A percentile compares a stretch with the other conserved stretches of the same genome.
Evolutionary conservation across 2,329 filamentous ascomycete species (phyloP).

Genomic region (Lecanicillium sp.): DNA sequence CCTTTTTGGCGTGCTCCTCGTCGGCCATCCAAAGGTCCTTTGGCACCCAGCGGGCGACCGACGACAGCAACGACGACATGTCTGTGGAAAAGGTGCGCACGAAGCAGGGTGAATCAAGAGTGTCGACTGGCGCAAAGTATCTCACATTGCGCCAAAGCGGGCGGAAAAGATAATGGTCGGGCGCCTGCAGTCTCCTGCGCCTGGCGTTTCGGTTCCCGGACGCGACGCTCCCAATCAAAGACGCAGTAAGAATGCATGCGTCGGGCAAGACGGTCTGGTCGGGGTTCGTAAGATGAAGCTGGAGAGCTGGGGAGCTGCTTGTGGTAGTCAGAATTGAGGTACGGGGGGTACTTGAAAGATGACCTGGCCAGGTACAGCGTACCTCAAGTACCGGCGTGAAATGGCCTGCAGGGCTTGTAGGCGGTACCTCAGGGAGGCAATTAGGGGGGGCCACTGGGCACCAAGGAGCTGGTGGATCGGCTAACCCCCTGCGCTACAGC

Average conservation of each 20-base stretch:
- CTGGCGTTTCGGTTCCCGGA: too few species aligned
- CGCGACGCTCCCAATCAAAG: too few species aligned
- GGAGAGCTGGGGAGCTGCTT: neutral
- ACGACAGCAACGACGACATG: slow-evolving; percentile 12
- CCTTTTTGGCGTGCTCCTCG: slow-evolving; percentile 54
- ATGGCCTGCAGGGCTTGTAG: too few species aligned
- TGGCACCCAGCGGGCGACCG: slow-evolving; percentile 20
- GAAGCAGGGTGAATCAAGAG: neutral
- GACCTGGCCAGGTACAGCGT: neutral
- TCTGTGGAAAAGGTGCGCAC: neutral
- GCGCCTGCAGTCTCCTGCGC: too few species aligned
- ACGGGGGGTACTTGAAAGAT: neutral
- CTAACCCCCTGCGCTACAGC: neutral
- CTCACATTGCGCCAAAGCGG: slow-evolving; percentile 4
- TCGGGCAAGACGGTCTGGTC: neutral
- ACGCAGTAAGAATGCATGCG: too few species aligned
- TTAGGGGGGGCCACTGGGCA: neutral
- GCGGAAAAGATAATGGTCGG: too few species aligned
- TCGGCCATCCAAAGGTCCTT: slow-evolving; percentile 42
- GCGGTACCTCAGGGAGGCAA: too few species aligned
- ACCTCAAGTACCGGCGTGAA: too few species aligned
- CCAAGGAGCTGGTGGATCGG: neutral
- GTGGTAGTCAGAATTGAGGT: too few species aligned
- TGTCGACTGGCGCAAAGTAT: neutral
- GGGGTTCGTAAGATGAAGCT: slow-evolving; percentile 1